These are phyloP conservation scores for Ustilago xerochloae DNA, from an alignment of 1,284 basidiomycete genomes.

Conservation along the genomic window DNA sequence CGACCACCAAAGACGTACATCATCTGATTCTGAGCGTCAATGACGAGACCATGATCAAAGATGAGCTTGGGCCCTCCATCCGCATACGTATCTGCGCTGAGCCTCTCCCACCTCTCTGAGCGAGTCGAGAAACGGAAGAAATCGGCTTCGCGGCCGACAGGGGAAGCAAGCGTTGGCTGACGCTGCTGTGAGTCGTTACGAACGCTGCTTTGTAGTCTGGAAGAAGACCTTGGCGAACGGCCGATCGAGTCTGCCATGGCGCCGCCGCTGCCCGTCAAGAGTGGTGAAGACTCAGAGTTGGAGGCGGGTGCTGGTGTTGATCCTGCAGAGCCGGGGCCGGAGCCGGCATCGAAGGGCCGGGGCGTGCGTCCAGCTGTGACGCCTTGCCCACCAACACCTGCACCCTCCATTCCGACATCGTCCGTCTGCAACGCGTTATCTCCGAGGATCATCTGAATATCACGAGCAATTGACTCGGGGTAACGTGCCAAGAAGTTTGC, in stretches of 20 bases:
- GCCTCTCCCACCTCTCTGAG: slow-evolving; percentile 63
- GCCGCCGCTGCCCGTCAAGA: slow-evolving; percentile 7
- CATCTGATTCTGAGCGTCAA: slow-evolving; percentile 78
- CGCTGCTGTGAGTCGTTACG: slow-evolving; percentile 34
- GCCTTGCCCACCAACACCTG: slow-evolving; percentile 11
- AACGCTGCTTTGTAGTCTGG: slow-evolving; percentile 16
- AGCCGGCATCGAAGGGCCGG: not conserved
- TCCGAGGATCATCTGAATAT: slow-evolving; percentile 39
- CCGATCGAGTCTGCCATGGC: slow-evolving; percentile 14
- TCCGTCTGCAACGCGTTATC: slow-evolving; percentile 23
- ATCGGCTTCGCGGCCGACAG: slow-evolving; percentile 53
- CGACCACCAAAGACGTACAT: slow-evolving; percentile 83
- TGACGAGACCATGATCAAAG: slow-evolving; percentile 83
- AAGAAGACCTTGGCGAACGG: slow-evolving; percentile 22
- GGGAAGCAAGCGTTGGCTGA: slow-evolving; percentile 20
- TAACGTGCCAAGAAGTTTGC: slow-evolving; percentile 41
- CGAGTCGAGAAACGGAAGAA: slow-evolving; percentile 68
- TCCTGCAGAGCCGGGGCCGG: slow-evolving; percentile 1
- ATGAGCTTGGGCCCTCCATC: slow-evolving; percentile 79
- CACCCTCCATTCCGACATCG: slow-evolving; percentile 33
- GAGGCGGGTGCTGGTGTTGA: slow-evolving; percentile 24
- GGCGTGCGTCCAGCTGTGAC: slow-evolving; percentile 1
- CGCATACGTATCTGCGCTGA: slow-evolving; percentile 62
- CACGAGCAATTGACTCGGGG: slow-evolving; percentile 38
- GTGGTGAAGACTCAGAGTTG: slow-evolving; percentile 35